Conservation (phyloP, 495 filamentous ascomycete genomes). For the Xylaria venustula region DNA sequence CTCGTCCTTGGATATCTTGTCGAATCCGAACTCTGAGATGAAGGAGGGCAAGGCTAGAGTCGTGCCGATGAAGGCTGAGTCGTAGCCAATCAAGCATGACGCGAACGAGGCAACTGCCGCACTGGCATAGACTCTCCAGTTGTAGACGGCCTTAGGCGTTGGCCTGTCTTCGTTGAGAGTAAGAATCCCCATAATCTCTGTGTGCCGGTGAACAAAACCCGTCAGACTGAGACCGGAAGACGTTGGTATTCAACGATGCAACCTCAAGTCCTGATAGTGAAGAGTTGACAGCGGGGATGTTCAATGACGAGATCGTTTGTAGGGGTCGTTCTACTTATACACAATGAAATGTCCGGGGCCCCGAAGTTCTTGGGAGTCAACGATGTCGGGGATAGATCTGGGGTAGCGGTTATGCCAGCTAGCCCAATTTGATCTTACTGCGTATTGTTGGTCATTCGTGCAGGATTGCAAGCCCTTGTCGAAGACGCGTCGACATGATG, state of each 20-base stretch:
- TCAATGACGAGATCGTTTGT: not conserved
- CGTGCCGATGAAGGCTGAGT: slow-evolving; percentile 69
- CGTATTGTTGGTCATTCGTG: too few species aligned
- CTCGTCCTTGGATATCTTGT: slow-evolving; percentile 23
- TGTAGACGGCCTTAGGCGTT: slow-evolving; percentile 67
- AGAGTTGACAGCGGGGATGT: not conserved
- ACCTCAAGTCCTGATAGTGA: not conserved
- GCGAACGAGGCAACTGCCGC: slow-evolving; percentile 65
- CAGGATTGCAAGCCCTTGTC: not conserved
- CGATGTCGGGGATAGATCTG: not conserved
- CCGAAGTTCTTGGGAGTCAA: not conserved
- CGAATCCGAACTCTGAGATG: slow-evolving; percentile 54
- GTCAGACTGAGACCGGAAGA: not conserved
- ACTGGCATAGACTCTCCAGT: slow-evolving; percentile 68
- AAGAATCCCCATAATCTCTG: slow-evolving; percentile 58
- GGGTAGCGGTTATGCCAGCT: not conserved
- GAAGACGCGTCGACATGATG: not conserved
- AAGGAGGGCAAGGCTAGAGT: slow-evolving; percentile 64
- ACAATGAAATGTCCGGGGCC: slow-evolving; percentile 1
- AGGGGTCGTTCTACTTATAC: slow-evolving; percentile 1
- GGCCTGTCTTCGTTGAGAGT: slow-evolving; percentile 62
- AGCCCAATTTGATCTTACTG: too few species aligned
- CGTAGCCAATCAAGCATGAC: slow-evolving; percentile 72
- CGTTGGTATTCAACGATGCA: not conserved
- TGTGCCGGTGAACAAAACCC: not conserved